These are phyloP conservation scores for Suillus bovinus DNA, from an alignment of 768 basidiomycete species.

Conservation along the genomic window DNA sequence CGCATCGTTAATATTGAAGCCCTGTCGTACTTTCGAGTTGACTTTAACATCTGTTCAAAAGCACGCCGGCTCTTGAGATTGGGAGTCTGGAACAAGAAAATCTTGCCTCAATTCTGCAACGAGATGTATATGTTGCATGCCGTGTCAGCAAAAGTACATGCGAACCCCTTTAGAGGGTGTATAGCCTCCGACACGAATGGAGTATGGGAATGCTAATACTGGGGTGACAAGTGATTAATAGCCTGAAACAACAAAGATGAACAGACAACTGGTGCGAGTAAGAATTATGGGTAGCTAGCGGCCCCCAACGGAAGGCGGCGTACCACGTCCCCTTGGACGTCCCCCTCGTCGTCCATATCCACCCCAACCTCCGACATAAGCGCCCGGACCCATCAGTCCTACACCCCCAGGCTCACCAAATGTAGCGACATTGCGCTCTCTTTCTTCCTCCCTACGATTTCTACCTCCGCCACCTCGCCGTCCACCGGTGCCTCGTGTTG, in stretches of 20 bases:
- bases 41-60: background rate
- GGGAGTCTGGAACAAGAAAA: background rate
- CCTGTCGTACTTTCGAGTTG: too few species aligned
- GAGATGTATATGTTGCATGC: background rate
- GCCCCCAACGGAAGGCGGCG: conserved; percentile 18
- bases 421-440: conserved; percentile 82
- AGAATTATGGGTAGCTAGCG: conserved; percentile 19
- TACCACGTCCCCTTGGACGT: conserved; percentile 38
- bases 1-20: background rate
- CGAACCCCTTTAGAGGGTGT: background rate
- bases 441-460: conserved; percentile 78
- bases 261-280: background rate
- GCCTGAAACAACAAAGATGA: conserved; percentile 3
- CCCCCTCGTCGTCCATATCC: conserved; percentile 58
- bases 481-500: conserved; percentile 39
- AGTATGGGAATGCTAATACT: background rate
- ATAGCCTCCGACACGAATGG: background rate
- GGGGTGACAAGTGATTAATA: background rate
- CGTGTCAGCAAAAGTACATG: background rate
- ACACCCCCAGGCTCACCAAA: conserved; percentile 86
- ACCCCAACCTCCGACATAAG: conserved; percentile 79
- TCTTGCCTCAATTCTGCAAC: background rate
- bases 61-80: background rate
- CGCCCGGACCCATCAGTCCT: conserved; percentile 75
- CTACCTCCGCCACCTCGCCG: conserved; percentile 53